phyloP scores from a whole-genome alignment of 495 filamentous ascomycete species.

The Neurospora tetrasperma region DNA sequence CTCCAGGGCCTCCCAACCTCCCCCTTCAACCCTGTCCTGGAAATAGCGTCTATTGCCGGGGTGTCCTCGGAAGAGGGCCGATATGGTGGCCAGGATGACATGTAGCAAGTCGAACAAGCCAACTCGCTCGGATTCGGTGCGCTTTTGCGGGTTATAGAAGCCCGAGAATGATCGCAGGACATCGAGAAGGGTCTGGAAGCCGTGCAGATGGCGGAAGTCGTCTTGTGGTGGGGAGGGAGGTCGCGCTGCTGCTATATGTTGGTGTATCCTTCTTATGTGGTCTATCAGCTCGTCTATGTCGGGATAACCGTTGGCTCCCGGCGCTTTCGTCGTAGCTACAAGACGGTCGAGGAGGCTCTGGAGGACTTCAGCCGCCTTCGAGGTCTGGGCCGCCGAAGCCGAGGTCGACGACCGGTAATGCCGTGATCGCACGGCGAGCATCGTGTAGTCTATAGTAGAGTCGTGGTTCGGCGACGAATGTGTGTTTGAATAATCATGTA shows the following conservation, averaged over 20 bases:
- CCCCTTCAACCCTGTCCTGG: slow-evolving; percentile 56
- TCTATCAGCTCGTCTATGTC: slow-evolving; percentile 30
- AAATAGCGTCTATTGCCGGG: slow-evolving; percentile 84
- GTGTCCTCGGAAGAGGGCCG: slow-evolving; percentile 68
- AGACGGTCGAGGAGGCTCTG: slow-evolving; percentile 48
- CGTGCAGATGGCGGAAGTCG: slow-evolving; percentile 70
- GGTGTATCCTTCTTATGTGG: slow-evolving; percentile 33
- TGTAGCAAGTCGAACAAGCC: slow-evolving; percentile 60
- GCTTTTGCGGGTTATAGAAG: slow-evolving; percentile 55
- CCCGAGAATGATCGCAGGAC: slow-evolving; percentile 58
- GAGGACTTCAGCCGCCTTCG: slow-evolving; percentile 50
- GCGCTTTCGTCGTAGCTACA: slow-evolving; percentile 14
- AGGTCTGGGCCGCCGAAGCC: slow-evolving; percentile 42
- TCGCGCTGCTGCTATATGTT: slow-evolving; percentile 36
- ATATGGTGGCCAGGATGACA: slow-evolving; percentile 57
- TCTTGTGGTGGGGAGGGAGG: slow-evolving; percentile 47
- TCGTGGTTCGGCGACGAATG: slow-evolving; percentile 2
- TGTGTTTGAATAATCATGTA: slow-evolving; percentile 17
- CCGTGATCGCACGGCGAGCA: slow-evolving; percentile 39
- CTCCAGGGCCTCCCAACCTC: slow-evolving; percentile 69
- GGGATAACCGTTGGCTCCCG: slow-evolving; percentile 26
- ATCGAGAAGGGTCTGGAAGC: slow-evolving; percentile 66
- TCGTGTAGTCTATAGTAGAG: slow-evolving; percentile 3
- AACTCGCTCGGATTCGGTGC: slow-evolving; percentile 48
- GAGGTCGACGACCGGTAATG: slow-evolving; percentile 55